These are phyloP conservation scores for Aspergillus campestris DNA, from an alignment of 495 filamentous ascomycete genomes.

Conservation along the genomic window DNA sequence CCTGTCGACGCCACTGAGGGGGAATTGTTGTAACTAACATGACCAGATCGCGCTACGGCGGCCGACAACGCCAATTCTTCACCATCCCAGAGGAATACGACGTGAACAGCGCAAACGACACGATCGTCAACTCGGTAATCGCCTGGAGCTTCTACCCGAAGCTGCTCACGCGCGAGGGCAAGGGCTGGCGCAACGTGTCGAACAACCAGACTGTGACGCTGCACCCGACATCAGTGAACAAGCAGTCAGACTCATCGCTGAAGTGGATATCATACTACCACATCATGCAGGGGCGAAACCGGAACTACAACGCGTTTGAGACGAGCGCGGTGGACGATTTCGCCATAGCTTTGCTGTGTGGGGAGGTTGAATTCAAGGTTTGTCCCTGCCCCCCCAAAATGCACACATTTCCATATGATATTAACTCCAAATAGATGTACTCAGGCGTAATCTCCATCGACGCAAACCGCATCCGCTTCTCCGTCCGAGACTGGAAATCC, in stretches of 20 bases:
- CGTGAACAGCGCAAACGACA: constrained; percentile 66
- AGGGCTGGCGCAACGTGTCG: constrained; percentile 79
- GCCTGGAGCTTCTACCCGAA: constrained; percentile 95
- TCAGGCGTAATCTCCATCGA: constrained; percentile 80
- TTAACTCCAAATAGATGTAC: constrained; percentile 49
- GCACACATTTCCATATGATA: no score
- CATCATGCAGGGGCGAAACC: constrained; percentile 82
- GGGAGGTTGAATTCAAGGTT: constrained; percentile 75
- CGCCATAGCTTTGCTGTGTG: constrained; percentile 74
- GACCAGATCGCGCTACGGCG: constrained; percentile 40
- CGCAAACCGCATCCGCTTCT: constrained; percentile 78
- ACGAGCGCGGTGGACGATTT: constrained; percentile 76
- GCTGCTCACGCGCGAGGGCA: constrained; percentile 75
- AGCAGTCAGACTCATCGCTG: constrained; percentile 49
- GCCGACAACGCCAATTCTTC: constrained; percentile 67
- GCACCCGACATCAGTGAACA: constrained; percentile 81
- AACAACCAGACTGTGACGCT: constrained; percentile 84
- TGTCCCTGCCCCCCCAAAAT: no score
- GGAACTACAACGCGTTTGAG: constrained; percentile 82
- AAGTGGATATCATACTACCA: constrained; percentile 88
- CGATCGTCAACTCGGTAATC: constrained; percentile 67
- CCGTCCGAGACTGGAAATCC: constrained; percentile 80
- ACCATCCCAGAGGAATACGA: constrained; percentile 65
- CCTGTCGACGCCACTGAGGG: constrained; percentile 18
- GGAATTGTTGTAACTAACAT: constrained; percentile 1